Base-by-base conservation (phyloP, 345 rosid genomes). In the Pseudoturritis turrita region DNA sequence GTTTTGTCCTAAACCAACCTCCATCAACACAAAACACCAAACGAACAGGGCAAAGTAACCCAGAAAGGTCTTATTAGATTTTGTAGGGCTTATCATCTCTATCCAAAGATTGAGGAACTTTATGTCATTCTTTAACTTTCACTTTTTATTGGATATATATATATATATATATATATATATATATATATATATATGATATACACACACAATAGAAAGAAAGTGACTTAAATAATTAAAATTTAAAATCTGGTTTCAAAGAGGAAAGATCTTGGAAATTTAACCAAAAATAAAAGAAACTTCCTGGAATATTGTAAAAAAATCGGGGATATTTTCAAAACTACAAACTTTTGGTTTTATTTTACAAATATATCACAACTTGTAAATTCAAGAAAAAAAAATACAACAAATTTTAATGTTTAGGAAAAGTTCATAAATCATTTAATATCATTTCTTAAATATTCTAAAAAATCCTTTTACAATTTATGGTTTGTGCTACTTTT, bases 11-110 rank as follows among this genome's bases (percentile, higher is more conserved):
- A 68, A 44, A 51, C 65, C 65, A 61, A 54, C 51, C 25, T 33
- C 59, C 14, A 62, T 36, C 36, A 54, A 46, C 26, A 44, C 13
- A 22, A 74, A 59, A 15, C 26, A 2, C 5, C 39, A 74, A 40
- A 74, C 2, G 21, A 58, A 65, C 51, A 57, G 0, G 18, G 36
- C 12, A 28, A 15, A n/a, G 46, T 73, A 66, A 29, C 37, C 21
- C 1, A 58, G 28, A 74, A 66, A 40, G 62, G 37, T 43, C 40
- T 28, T 28, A 6, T 7, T 31, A 19, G 45, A 18, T 37, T 47
- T 57, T 73, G 60, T 47, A 25, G 71, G 25, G 37, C 56, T 73
- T 14, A 17, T 63, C 55, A 43, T 72, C 39, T 65, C 22, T 7
- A 55, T 45, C 35, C 18, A 19, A 37, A 47, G 15, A 65, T 28